phyloP scores from a whole-genome alignment of 2,329 filamentous ascomycete species.

The Aspergillus eucalypticola region DNA sequence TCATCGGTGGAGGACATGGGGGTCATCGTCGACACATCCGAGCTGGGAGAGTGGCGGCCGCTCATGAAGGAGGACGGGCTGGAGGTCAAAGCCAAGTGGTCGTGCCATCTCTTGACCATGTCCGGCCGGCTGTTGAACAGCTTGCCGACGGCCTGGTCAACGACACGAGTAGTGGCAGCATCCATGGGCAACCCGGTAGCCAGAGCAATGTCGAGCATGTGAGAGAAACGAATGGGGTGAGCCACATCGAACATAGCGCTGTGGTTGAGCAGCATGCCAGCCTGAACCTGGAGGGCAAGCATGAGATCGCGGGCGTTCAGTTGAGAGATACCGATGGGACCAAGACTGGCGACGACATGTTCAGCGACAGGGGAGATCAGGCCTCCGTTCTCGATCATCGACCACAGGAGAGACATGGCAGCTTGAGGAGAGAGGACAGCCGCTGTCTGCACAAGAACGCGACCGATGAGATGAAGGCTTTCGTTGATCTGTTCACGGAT shows the following conservation, averaged over 20 bases:
- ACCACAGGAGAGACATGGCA: conserved; percentile 61
- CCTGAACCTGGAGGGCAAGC: conserved; percentile 63
- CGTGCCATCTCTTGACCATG: conserved; percentile 58
- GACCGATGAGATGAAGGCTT: conserved; percentile 69
- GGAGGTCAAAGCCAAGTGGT: conserved; percentile 48
- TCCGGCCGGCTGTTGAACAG: conserved; percentile 51
- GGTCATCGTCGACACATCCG: conserved; percentile 53
- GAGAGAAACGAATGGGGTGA: conserved; percentile 61
- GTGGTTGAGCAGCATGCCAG: conserved; percentile 46
- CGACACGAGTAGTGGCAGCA: conserved; percentile 55
- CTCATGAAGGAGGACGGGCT: conserved; percentile 50
- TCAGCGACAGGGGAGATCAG: conserved; percentile 61
- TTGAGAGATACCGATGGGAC: conserved; percentile 60
- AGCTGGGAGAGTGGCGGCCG: conserved; percentile 42
- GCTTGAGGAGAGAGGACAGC: conserved; percentile 55
- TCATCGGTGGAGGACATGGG: conserved; percentile 71
- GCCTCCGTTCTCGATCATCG: conserved; percentile 66
- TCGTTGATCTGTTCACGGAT: conserved; percentile 82
- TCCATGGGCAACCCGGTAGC: conserved; percentile 56
- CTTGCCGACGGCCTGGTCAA: conserved; percentile 60
- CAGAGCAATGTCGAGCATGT: conserved; percentile 61
- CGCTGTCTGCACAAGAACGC: conserved; percentile 56
- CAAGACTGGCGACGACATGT: conserved; percentile 61
- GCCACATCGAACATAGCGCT: conserved; percentile 54
- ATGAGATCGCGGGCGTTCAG: conserved; percentile 55